Conservation (phyloP, 1,284 basidiomycete species). For the Hemileia vastatrix region DNA sequence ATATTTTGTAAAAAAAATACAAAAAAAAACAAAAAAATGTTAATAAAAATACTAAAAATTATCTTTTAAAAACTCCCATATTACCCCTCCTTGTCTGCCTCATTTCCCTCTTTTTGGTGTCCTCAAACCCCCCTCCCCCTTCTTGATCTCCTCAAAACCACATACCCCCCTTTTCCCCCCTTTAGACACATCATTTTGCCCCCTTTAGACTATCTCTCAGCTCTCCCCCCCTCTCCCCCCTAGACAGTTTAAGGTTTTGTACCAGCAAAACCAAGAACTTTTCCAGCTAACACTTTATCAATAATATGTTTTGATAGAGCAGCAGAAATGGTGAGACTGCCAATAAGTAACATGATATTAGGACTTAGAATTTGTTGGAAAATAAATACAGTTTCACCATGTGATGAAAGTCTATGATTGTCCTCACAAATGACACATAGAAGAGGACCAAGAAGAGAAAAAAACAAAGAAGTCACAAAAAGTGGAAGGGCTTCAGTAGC, state of each 20-base stretch:
- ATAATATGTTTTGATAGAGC: slow-evolving; percentile 95
- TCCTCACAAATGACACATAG: slow-evolving; percentile 67
- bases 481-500: slow-evolving; percentile 94
- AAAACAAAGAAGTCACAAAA: slow-evolving; percentile 84
- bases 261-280: slow-evolving; percentile 80
- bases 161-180: no score
- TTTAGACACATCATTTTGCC: no score
- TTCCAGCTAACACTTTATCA: slow-evolving; percentile 76
- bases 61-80: no score
- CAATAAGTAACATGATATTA: slow-evolving; percentile 76
- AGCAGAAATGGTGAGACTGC: slow-evolving; percentile 95
- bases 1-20: no score
- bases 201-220: no score
- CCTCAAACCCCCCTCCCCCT: no score
- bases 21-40: no score
- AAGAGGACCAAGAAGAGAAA: slow-evolving; percentile 85
- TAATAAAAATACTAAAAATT: no score
- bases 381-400: slow-evolving; percentile 69
- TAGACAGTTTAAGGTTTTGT: slow-evolving; percentile 75
- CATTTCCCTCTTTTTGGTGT: no score
- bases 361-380: slow-evolving; percentile 61
- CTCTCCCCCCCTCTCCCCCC: no score
- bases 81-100: no score
- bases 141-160: no score
- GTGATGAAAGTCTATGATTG: slow-evolving; percentile 53